These are phyloP conservation scores for Candida sp. DNA, from an alignment of 1,139 yeast species.

Conservation along the genomic window DNA sequence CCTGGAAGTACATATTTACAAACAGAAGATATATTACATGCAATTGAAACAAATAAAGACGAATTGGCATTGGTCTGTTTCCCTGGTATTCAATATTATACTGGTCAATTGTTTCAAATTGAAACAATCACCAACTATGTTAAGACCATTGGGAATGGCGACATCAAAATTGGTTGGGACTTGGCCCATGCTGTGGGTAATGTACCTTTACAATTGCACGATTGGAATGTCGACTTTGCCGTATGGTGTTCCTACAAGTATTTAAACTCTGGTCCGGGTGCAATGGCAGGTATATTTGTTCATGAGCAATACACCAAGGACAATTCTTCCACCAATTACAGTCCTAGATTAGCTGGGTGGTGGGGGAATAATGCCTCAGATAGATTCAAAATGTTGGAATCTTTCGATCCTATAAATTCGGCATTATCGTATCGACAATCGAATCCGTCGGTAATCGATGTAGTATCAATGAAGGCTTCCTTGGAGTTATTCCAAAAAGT, in stretches of 20 bases:
- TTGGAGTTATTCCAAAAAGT: conserved; percentile 55
- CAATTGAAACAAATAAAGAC: conserved; percentile 57
- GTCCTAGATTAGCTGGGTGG: conserved; percentile 91
- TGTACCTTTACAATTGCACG: conserved; percentile 71
- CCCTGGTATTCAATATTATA: conserved; percentile 89
- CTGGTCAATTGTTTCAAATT: conserved; percentile 86
- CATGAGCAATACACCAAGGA: conserved; percentile 48
- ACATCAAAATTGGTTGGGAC: conserved; percentile 87
- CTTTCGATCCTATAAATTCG: conserved; percentile 74
- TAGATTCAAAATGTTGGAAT: conserved; percentile 77
- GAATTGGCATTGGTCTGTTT: conserved; percentile 72
- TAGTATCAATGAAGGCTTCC: conserved; percentile 67
- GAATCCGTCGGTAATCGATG: conserved; percentile 87
- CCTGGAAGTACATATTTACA: conserved; percentile 52
- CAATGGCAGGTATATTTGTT: conserved; percentile 79
- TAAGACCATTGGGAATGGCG: conserved; percentile 18
- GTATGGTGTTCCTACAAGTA: conserved; percentile 94
- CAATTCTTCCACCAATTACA: conserved; percentile 27
- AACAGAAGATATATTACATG: conserved; percentile 58
- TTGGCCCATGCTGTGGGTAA: conserved; percentile 95
- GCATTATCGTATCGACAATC: conserved; percentile 90
- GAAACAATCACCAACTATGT: conserved; percentile 60
- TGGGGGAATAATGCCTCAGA: conserved; percentile 82
- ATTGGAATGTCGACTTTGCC: conserved; percentile 92
- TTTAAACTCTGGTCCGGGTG: conserved; percentile 91